A percentile compares a stretch with the other conserved stretches of the same genome.
phyloP scores from a whole-genome alignment of 345 rosid genomes.

The Hibiscus mutabilis region DNA sequence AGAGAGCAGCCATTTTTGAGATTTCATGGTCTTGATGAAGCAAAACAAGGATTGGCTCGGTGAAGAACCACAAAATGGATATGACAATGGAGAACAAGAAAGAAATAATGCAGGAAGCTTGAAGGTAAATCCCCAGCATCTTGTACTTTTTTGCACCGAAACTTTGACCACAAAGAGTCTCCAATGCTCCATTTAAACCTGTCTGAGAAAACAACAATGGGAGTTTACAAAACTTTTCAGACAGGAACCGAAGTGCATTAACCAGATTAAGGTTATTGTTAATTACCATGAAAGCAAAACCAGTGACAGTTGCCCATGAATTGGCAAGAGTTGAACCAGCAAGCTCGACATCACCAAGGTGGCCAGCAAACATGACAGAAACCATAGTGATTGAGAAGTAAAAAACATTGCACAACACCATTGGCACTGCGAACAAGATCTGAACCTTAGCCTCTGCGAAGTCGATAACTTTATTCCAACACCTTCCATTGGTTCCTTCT shows the following conservation, averaged over 20 bases:
- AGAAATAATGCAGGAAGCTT: conserved; percentile 66
- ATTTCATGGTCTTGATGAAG: conserved; percentile 55
- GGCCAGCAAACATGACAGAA: conserved; percentile 82
- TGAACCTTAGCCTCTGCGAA: conserved; percentile 52
- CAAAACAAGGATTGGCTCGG: conserved; percentile 39
- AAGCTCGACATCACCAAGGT: conserved; percentile 58
- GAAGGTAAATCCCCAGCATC: conserved; percentile 63
- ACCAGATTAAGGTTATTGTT: background rate
- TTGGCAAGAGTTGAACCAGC: conserved; percentile 88
- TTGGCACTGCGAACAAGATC: conserved; percentile 50
- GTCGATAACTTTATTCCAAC: conserved; percentile 39
- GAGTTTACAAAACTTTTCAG: background rate
- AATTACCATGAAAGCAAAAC: conserved; percentile 60
- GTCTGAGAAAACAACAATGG: conserved; percentile 21
- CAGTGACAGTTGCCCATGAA: conserved; percentile 76
- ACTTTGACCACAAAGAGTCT: conserved; percentile 86
- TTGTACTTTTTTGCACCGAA: conserved; percentile 65
- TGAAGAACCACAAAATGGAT: conserved; percentile 53
- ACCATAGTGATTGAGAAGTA: conserved; percentile 49
- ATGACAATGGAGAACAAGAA: conserved; percentile 39
- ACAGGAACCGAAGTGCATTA: background rate
- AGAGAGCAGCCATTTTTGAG: conserved; percentile 46
- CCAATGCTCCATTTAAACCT: conserved; percentile 77
- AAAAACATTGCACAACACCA: conserved; percentile 54
- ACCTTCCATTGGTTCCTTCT: background rate